Conservation (phyloP, 2,329 filamentous ascomycete species). For the Septoria linicola region DNA sequence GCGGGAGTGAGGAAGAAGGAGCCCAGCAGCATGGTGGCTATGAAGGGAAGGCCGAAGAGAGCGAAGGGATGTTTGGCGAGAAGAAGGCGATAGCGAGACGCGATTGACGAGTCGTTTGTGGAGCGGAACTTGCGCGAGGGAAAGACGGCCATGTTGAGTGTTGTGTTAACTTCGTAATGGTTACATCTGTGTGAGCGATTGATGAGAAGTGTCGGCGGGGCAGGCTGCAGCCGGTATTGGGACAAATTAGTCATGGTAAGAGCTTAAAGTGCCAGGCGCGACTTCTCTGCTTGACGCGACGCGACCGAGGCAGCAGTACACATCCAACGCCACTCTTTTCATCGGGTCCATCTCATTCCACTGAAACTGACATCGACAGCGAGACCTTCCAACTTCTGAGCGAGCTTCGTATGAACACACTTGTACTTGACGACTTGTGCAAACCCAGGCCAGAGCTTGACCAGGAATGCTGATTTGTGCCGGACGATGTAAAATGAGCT, state of each 20-base stretch:
- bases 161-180: background rate
- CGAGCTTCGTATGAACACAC: background rate
- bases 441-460: background rate
- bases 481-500: constrained; percentile 6
- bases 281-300: constrained; percentile 6
- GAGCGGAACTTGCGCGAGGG: constrained; percentile 57
- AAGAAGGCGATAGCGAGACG: constrained; percentile 70
- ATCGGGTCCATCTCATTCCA: background rate
- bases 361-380: background rate
- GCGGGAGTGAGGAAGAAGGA: constrained; percentile 94
- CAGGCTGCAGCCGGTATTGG: no score
- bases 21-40: constrained; percentile 82
- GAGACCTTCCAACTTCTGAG: no score
- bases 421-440: background rate
- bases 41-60: constrained; percentile 90
- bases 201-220: background rate
- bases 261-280: constrained; percentile 4
- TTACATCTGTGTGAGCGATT: no score
- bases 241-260: background rate
- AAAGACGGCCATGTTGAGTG: constrained; percentile 37
- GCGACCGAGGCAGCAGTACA: constrained; percentile 6
- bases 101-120: constrained; percentile 66
- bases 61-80: constrained; percentile 82
- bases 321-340: background rate
- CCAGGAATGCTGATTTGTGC: background rate